Conservation (phyloP, 306 rosid genomes). For the Morella rubra region DNA sequence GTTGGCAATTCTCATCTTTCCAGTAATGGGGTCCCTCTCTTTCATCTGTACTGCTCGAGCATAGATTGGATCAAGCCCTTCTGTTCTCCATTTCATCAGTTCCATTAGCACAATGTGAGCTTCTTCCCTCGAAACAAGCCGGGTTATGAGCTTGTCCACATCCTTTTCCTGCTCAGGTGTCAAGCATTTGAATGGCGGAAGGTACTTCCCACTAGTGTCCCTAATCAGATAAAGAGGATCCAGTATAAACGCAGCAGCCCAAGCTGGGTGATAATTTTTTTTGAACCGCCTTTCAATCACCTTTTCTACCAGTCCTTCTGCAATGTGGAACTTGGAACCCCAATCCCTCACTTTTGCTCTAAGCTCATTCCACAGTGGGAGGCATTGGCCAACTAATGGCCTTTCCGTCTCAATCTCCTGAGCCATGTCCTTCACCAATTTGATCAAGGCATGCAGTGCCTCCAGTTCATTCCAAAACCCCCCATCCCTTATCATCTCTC, state of each 20-base stretch:
- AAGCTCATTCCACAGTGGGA: slow-evolving; percentile 79
- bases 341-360: slow-evolving; percentile 73
- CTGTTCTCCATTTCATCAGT: slow-evolving; percentile 73
- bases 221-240: slow-evolving; percentile 59
- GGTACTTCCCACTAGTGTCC: slow-evolving; percentile 64
- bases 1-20: slow-evolving; percentile 55
- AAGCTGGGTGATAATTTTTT: slow-evolving; percentile 72
- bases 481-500: slow-evolving; percentile 55
- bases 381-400: slow-evolving; percentile 88
- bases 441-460: slow-evolving; percentile 60
- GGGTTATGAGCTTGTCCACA: slow-evolving; percentile 55
- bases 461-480: slow-evolving; percentile 80
- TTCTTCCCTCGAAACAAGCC: slow-evolving; percentile 57
- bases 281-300: slow-evolving; percentile 55
- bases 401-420: slow-evolving; percentile 67
- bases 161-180: slow-evolving; percentile 64
- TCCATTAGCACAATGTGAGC: slow-evolving; percentile 69
- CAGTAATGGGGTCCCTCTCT: slow-evolving; percentile 52
- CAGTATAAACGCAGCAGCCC: slow-evolving; percentile 68
- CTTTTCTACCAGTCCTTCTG: slow-evolving; percentile 48
- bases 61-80: slow-evolving; percentile 68
- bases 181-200: slow-evolving; percentile 63
- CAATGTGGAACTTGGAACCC: slow-evolving; percentile 54
- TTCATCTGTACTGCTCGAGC: slow-evolving; percentile 68
- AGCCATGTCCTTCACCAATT: slow-evolving; percentile 75